Conservation (phyloP, 441 rosid species). For the Lepidium campestre region DNA sequence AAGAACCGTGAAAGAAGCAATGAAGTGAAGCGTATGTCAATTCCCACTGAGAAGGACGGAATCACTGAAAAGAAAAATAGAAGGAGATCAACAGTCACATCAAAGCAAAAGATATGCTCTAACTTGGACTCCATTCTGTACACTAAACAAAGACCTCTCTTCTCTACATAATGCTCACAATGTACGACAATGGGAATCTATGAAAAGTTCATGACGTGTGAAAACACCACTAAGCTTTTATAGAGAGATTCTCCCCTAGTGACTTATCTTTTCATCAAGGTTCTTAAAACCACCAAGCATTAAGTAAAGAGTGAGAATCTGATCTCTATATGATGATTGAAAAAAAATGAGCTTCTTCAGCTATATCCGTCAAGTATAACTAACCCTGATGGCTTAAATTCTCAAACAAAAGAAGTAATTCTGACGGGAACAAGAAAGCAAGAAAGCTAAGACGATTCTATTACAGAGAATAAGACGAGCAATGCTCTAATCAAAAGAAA, state of each 20-base stretch:
- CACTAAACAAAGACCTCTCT: neutral
- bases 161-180: neutral
- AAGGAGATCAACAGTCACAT: neutral
- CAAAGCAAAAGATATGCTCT: neutral
- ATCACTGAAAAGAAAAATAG: neutral
- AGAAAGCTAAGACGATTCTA: neutral
- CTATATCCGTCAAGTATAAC: neutral
- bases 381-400: neutral
- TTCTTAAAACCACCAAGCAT: constrained; percentile 6
- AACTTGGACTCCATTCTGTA: constrained; percentile 5
- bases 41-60: neutral
- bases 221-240: neutral
- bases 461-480: neutral
- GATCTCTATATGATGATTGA: neutral
- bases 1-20: neutral
- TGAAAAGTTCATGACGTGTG: constrained; percentile 12
- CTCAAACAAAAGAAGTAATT: neutral
- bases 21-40: neutral
- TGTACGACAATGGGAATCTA: neutral
- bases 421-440: neutral
- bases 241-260: neutral
- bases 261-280: neutral
- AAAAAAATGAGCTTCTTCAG: neutral
- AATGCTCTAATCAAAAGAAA: neutral
- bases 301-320: neutral